Conservation (phyloP, 257 asterid genomes). For the Solanum acaule region DNA sequence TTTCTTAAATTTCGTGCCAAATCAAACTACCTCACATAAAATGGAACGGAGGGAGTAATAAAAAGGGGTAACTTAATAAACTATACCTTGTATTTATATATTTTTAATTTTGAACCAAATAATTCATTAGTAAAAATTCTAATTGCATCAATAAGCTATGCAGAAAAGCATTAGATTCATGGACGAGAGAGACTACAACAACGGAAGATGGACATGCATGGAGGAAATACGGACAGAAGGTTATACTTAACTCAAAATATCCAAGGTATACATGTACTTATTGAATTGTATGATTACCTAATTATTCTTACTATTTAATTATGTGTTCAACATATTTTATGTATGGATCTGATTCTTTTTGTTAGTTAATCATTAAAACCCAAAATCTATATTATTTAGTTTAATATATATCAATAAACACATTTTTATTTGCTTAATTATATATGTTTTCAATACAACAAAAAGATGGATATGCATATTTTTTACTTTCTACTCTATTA, state of each 20-base stretch:
- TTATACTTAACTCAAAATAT: neutral
- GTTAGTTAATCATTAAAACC: neutral
- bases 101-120: neutral
- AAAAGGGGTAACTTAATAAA: too few species aligned
- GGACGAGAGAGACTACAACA: constrained; percentile 3
- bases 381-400: neutral
- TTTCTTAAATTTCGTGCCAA: too few species aligned
- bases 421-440: neutral
- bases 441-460: neutral
- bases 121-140: neutral
- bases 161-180: constrained; percentile 35
- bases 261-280: neutral
- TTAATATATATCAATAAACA: neutral
- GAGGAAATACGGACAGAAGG: neutral
- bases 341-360: neutral
- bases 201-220: neutral
- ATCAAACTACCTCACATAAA: too few species aligned
- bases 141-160: neutral
- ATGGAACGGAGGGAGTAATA: too few species aligned
- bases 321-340: neutral
- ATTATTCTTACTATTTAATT: neutral
- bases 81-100: too few species aligned
- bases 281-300: neutral
- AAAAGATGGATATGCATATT: neutral
- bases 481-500: neutral